A percentile compares a stretch with the other conserved stretches of the same genome.
Evolutionary conservation across 2,329 filamentous ascomycete genomes (phyloP).

Genomic region (Sporothrix dimorphospora): DNA sequence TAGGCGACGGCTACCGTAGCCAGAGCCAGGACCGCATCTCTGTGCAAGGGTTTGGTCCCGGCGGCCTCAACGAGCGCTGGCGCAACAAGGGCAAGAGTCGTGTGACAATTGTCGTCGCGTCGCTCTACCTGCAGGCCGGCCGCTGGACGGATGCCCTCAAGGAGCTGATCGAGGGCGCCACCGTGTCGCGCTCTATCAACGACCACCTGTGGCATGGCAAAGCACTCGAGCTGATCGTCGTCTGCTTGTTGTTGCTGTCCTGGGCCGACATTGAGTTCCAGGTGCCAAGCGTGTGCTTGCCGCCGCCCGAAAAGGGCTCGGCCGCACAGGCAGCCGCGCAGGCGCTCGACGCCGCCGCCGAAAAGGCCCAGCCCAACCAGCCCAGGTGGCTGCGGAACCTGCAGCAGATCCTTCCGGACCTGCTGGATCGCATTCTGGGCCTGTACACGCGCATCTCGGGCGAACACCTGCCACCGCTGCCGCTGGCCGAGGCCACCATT

Average conservation of each 20-base stretch:
- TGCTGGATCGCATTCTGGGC: conserved; percentile 73
- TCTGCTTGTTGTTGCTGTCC: conserved; percentile 80
- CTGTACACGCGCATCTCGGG: conserved; percentile 72
- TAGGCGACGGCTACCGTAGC: conserved; percentile 53
- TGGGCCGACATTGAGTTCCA: conserved; percentile 85
- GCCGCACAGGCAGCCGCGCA: conserved; percentile 38
- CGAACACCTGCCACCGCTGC: conserved; percentile 71
- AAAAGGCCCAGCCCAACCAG: conserved; percentile 50
- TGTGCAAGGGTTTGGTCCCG: conserved; percentile 72
- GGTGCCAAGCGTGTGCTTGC: conserved; percentile 63
- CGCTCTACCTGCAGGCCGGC: conserved; percentile 84
- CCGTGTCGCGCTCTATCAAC: conserved; percentile 74
- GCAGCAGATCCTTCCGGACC: conserved; percentile 67
- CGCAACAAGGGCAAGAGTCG: conserved; percentile 81
- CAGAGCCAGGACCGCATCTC: conserved; percentile 59
- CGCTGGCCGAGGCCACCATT: conserved; percentile 73
- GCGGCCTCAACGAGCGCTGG: conserved; percentile 73
- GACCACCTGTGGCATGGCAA: conserved; percentile 99
- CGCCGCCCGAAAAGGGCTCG: conserved; percentile 52
- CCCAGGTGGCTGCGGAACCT: conserved; percentile 59
- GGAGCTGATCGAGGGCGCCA: conserved; percentile 79
- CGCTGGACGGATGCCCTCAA: conserved; percentile 87
- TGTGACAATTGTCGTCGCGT: conserved; percentile 77
- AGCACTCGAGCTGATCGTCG: conserved; percentile 82
- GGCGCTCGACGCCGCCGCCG: conserved; percentile 42